These are phyloP conservation scores for Saccharomycopsis selenospora DNA, from an alignment of 805 yeast species.

Conservation along the genomic window DNA sequence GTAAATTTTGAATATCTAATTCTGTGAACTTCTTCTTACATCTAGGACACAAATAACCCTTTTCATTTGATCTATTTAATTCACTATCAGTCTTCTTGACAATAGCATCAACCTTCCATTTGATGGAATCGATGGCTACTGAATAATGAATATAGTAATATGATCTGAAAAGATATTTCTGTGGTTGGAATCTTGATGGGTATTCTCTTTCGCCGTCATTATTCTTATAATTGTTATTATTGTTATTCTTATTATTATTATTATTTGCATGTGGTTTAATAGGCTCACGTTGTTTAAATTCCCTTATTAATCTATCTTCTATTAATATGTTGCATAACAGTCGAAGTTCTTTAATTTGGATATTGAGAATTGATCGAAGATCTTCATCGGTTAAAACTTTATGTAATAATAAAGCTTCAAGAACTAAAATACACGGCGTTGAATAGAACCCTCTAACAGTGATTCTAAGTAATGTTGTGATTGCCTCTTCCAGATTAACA, in stretches of 20 bases:
- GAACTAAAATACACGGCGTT: slow-evolving; percentile 68
- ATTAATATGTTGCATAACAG: slow-evolving; percentile 71
- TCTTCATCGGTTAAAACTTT: slow-evolving; percentile 92
- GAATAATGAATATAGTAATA: slow-evolving; percentile 85
- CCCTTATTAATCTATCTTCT: slow-evolving; percentile 73
- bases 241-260: slow-evolving; percentile 3
- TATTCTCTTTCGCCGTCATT: slow-evolving; percentile 23
- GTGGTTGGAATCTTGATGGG: slow-evolving; percentile 43
- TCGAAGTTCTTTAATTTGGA: slow-evolving; percentile 81
- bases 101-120: slow-evolving; percentile 90
- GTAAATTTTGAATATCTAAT: slow-evolving; percentile 76
- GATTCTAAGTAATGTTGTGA: slow-evolving; percentile 56
- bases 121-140: slow-evolving; percentile 90
- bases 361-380: slow-evolving; percentile 67
- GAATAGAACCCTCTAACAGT: slow-evolving; percentile 86
- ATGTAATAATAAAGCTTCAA: slow-evolving; percentile 84
- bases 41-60: slow-evolving; percentile 85
- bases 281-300: slow-evolving; percentile 57
- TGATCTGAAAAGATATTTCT: slow-evolving; percentile 63
- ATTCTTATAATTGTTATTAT: neutral
- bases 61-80: slow-evolving; percentile 80
- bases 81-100: slow-evolving; percentile 76
- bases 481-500: slow-evolving; percentile 28
- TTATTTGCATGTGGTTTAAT: slow-evolving; percentile 19
- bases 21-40: slow-evolving; percentile 79